A percentile compares a stretch with the other conserved stretches of the same genome.
Evolutionary conservation across 305 asterid species (phyloP).

Genomic region (Solanum hybrid): DNA sequence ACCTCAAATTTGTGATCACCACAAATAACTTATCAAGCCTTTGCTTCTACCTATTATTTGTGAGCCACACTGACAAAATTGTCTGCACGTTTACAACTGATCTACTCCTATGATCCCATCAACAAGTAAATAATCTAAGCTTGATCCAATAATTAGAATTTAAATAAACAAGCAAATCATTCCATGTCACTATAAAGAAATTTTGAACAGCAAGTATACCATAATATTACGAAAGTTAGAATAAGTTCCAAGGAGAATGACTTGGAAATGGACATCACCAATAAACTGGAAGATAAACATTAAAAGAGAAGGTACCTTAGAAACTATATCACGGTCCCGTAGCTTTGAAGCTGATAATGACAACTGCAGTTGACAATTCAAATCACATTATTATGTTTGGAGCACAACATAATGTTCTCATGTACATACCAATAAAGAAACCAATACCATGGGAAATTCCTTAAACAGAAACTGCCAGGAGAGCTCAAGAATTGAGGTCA

Average conservation of each 20-base stretch:
- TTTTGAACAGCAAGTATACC: not conserved
- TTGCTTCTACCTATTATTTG: not conserved
- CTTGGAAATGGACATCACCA: not conserved
- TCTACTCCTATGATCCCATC: not conserved
- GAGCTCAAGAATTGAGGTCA: not conserved
- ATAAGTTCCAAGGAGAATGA: not conserved
- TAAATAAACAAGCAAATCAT: not conserved
- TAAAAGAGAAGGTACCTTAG: constrained; percentile 44
- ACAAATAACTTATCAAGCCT: not conserved
- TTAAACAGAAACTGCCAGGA: not conserved
- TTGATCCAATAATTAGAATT: not conserved
- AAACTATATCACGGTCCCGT: constrained; percentile 44
- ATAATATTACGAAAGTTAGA: not conserved
- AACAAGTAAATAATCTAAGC: not conserved
- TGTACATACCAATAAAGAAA: not conserved
- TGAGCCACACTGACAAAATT: not conserved
- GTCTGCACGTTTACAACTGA: not conserved
- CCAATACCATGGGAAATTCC: not conserved
- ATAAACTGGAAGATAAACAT: not conserved
- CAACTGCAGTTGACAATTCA: constrained; percentile 42
- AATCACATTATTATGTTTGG: constrained; percentile 4
- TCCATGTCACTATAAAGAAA: not conserved
- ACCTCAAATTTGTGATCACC: not conserved
- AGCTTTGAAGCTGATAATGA: constrained; percentile 73
- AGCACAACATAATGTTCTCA: not conserved